Conservation (phyloP, 225 moss, liverwort and hornwort genomes). For the Physcomitrium patens region DNA sequence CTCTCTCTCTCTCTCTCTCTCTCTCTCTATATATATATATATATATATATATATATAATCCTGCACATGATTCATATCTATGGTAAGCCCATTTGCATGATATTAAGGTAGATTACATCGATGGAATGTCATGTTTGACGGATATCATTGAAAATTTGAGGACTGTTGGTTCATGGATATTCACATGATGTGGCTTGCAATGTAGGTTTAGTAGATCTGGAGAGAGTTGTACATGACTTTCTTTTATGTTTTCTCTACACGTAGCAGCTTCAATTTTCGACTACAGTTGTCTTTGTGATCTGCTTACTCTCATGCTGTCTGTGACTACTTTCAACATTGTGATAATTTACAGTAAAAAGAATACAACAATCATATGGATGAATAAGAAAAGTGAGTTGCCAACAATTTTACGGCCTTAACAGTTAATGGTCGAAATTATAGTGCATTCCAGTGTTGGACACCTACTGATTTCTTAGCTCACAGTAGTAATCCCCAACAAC, state of each 20-base stretch:
- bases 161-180: not conserved
- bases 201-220: fast-evolving
- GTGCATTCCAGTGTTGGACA: fast-evolving
- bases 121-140: too few species aligned
- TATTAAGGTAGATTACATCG: too few species aligned
- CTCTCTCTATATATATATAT: too few species aligned
- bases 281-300: not conserved
- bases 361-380: not conserved
- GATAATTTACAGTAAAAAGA: not conserved
- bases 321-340: not conserved
- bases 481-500: not conserved
- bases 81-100: too few species aligned
- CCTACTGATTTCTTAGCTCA: not conserved
- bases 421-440: fast-evolving
- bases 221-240: fast-evolving
- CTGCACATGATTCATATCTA: too few species aligned
- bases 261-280: not conserved
- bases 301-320: not conserved
- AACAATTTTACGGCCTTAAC: not conserved
- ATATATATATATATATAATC: not conserved
- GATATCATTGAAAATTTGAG: too few species aligned
- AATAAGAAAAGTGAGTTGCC: not conserved
- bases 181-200: not conserved
- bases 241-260: fast-evolving
- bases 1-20: too few species aligned